Base-by-base conservation (phyloP, 495 filamentous ascomycete species). In the Haplographium delicatum region DNA sequence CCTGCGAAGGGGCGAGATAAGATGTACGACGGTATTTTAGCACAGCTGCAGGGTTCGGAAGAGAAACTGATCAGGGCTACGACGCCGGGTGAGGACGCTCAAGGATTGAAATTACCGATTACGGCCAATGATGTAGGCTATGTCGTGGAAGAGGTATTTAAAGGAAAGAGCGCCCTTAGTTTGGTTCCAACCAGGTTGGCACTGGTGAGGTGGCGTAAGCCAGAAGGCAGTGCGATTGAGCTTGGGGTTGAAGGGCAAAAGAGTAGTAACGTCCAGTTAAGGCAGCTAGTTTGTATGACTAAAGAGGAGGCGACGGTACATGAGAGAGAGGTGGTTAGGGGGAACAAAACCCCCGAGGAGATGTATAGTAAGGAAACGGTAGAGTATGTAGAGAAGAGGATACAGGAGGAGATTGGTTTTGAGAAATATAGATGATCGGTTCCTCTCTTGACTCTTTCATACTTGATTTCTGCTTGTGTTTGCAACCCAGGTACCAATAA, bases 201-300 rank as follows among this genome's bases (percentile, higher is more conserved):
- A 4, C 66, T 99, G 37, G 74, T 84, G 33, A 71, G 89, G 30
- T 99, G 94, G 94, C 68, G 79, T 42, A 76, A 73, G 60, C 68
- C 74, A 2, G 69, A 64, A 10, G 68, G 62, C 6, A 70, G 68
- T 11, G 69, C 68, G 5, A 81, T 83, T 28, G 68, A 77, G 0
- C 66, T 72, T 40, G 78, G 78, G n/a, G 62, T 75, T 30, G 73
- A 81, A 39, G 82, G 86, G 24, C 90, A 96, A 63, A 88, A 84
- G 53, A 78, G 75, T 22, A 73, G 82, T 5, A 76, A 74, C 16
- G 50, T 95, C 7, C 62, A 72, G 38, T 62, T 90, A 47, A 74
- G 74, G 20, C 83, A 96, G 24, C 65, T 99, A 27, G 93, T 97
- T 4, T 87, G 87, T 58, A 89, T 99, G 89, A 97, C 94, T 6